Evolutionary conservation across 257 asterid species (phyloP), one percentile per base, ranked within the genome.

Genomic region (Gynochthodes officinalis): DNA sequence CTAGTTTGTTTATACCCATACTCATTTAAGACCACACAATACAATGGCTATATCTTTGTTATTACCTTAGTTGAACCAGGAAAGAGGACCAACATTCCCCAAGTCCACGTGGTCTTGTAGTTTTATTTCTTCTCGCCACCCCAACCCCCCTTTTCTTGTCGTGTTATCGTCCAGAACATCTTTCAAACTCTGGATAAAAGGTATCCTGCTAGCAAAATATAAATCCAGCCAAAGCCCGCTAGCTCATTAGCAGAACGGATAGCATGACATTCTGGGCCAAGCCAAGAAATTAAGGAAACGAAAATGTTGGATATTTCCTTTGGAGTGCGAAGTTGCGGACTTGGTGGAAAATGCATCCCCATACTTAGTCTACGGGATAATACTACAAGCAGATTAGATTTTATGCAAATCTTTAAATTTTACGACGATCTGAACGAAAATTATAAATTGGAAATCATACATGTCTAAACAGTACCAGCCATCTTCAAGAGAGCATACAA

Each of bases 401-500:
- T 25, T 0, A 25, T 52, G 37, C 58, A 25, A 52, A 54, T 42
- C 25, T 40, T 18, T 27, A 33, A 65, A 53, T 37, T 59, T 25
- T 40, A 25, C 27, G 25, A 14, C 39, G 33, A 55, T 18, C 35
- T 25, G 8, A 5, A 43, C 19, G 19, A 33, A 42, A 32, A 61
- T 32, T 46, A 33, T 30, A 14, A 60, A 46, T n/a, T 44, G 27
- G 59, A 33, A 66, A 48, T 30, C 52, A 46, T 55, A 3, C 46
- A 33, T 23, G 70, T 46, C 73, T 30, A 13, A 43, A 33, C 50
- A 55, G 61, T 44, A 52, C 46, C 16, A 43, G 42, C 25, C 46
- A 67, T 53, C 40, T 44, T 32, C 25, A 44, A 43, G 16, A 44
- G 62, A 14, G 35, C 64, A 44, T 58, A 67, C n/a, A 68, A 58